Percentiles rank a stretch among this genome's conserved stretches.
These are phyloP conservation scores for Populus ilicifolia DNA, from an alignment of 345 rosid species.

Conservation along the genomic window DNA sequence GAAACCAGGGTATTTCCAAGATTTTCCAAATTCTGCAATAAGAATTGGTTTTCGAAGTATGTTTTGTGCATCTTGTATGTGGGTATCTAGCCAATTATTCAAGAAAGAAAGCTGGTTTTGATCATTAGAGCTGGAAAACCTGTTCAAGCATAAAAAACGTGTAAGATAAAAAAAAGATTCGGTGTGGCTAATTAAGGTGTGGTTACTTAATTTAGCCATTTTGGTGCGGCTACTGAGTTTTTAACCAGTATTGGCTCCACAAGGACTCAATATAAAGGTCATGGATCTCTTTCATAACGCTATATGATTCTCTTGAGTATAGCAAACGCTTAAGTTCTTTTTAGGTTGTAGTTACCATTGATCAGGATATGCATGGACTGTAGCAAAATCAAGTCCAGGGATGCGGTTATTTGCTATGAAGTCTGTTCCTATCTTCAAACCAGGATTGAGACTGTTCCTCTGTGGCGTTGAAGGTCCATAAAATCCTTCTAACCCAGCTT, in stretches of 20 bases:
- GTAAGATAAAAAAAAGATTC: neutral
- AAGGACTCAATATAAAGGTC: neutral
- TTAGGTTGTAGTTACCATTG: slow-evolving; percentile 19
- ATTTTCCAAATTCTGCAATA: slow-evolving; percentile 29
- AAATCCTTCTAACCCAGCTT: slow-evolving; percentile 36
- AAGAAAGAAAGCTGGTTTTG: slow-evolving; percentile 24
- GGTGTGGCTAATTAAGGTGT: neutral
- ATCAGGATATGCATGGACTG: slow-evolving; percentile 29
- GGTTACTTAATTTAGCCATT: neutral
- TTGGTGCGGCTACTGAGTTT: neutral
- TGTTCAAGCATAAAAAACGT: slow-evolving; percentile 22
- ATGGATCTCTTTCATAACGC: neutral
- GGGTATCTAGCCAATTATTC: slow-evolving; percentile 30
- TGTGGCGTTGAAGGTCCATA: slow-evolving; percentile 29
- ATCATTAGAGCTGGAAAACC: slow-evolving; percentile 58
- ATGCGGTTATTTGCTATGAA: slow-evolving; percentile 28
- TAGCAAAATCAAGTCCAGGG: slow-evolving; percentile 26
- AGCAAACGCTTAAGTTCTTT: neutral
- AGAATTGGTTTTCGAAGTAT: slow-evolving; percentile 28
- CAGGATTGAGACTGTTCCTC: slow-evolving; percentile 20
- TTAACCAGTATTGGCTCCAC: neutral
- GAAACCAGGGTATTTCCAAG: slow-evolving; percentile 24
- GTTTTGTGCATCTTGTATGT: slow-evolving; percentile 26
- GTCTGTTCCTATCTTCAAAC: slow-evolving; percentile 26
- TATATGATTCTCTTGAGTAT: neutral